A percentile compares a stretch with the other conserved stretches of the same genome.
Evolutionary conservation across 495 filamentous ascomycete genomes (phyloP).

Genomic region (Aspergillus baeticus): DNA sequence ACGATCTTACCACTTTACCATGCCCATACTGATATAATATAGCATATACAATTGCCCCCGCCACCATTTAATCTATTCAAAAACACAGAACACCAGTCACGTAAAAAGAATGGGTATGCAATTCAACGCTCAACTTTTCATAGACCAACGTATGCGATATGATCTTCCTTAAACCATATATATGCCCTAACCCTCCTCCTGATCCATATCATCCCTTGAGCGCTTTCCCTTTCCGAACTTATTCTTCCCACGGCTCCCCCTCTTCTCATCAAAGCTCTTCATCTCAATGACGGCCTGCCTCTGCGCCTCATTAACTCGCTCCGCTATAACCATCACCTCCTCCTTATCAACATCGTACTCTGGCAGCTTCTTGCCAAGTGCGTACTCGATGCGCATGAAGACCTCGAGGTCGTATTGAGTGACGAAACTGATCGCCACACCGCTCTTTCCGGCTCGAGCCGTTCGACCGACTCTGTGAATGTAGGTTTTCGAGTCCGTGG

Average conservation of each 20-base stretch:
- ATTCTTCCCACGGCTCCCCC: conserved; percentile 57
- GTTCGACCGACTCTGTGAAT: conserved; percentile 95
- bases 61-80: too few relatives aligned
- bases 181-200: conserved; percentile 57
- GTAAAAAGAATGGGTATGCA: conserved; percentile 5
- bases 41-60: too few relatives aligned
- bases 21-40: conserved; percentile 5
- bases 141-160: conserved; percentile 2
- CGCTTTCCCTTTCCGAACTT: conserved; percentile 60
- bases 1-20: conserved; percentile 6
- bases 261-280: conserved; percentile 78
- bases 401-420: conserved; percentile 94
- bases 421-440: conserved; percentile 76
- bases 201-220: conserved; percentile 76
- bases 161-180: neutral
- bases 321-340: conserved; percentile 81
- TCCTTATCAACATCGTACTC: conserved; percentile 72
- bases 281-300: conserved; percentile 76
- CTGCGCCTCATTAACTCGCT: conserved; percentile 81
- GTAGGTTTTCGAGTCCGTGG: conserved; percentile 81
- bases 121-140: conserved; percentile 1
- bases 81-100: too few relatives aligned
- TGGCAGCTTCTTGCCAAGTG: conserved; percentile 70
- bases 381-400: conserved; percentile 78
- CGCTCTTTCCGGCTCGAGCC: conserved; percentile 82